phyloP scores from a whole-genome alignment of 352 stramenopile genomes.

The Phytophthora pluvialis region DNA sequence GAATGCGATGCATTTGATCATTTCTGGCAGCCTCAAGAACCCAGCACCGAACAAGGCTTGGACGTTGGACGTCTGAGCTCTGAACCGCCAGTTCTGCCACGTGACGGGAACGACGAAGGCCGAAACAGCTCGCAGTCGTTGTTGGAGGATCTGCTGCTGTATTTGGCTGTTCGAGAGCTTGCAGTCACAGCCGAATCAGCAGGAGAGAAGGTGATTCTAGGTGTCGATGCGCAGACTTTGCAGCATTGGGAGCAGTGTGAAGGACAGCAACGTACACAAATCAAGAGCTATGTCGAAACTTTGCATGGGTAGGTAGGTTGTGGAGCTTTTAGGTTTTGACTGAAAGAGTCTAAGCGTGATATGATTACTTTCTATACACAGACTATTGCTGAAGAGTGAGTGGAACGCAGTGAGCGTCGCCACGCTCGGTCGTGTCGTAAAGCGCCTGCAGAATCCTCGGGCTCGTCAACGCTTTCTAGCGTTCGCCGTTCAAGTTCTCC shows the following conservation, averaged over 20 bases:
- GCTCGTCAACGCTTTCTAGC: conserved; percentile 43
- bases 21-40: conserved; percentile 9
- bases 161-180: conserved; percentile 32
- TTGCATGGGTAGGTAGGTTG: conserved; percentile 19
- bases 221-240: conserved; percentile 1
- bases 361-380: conserved; percentile 8
- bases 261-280: conserved; percentile 8
- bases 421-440: conserved; percentile 24
- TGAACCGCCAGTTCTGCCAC: conserved; percentile 19
- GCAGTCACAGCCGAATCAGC: not conserved
- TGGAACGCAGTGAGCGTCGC: conserved; percentile 27
- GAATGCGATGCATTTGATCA: conserved; percentile 23
- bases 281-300: conserved; percentile 6
- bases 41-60: not conserved
- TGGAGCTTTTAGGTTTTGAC: not conserved
- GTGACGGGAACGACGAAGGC: conserved; percentile 2
- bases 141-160: conserved; percentile 43
- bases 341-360: not conserved
- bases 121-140: conserved; percentile 30
- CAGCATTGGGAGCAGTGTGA: conserved; percentile 13
- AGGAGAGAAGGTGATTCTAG: conserved; percentile 17
- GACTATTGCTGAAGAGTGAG: conserved; percentile 28
- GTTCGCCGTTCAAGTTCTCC: conserved; percentile 42
- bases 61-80: conserved; percentile 13
- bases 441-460: conserved; percentile 47